Percentiles rank a stretch among this genome's conserved stretches.
Evolutionary conservation across 345 rosid genomes (phyloP).

Genomic region (Rhodamnia rubescens): DNA sequence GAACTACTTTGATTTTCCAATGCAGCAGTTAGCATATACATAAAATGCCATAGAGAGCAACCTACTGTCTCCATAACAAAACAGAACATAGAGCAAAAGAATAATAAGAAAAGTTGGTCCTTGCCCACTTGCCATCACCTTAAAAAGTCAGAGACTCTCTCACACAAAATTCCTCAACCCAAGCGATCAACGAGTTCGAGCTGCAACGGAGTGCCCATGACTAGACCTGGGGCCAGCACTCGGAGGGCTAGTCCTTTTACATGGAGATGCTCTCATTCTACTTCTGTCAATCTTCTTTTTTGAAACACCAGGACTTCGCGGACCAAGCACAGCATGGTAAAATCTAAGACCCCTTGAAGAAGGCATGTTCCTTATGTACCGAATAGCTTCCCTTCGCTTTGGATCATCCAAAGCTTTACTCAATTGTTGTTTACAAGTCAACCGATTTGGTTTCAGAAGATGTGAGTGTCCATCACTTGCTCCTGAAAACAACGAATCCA

Average conservation of each 20-base stretch:
- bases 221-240: slow-evolving; percentile 10
- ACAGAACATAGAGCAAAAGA: neutral
- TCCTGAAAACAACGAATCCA: slow-evolving; percentile 23
- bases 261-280: slow-evolving; percentile 16
- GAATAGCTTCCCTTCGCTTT: slow-evolving; percentile 18
- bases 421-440: slow-evolving; percentile 4
- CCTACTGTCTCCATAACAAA: neutral
- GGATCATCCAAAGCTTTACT: slow-evolving; percentile 2
- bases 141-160: neutral
- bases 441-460: slow-evolving; percentile 18
- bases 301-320: neutral
- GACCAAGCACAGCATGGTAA: slow-evolving; percentile 14
- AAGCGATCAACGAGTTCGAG: neutral
- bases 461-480: neutral
- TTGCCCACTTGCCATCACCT: neutral
- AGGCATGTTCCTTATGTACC: slow-evolving; percentile 19
- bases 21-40: neutral
- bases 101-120: neutral
- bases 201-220: neutral
- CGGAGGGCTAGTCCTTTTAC: slow-evolving; percentile 23
- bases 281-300: slow-evolving; percentile 8
- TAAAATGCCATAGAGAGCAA: neutral
- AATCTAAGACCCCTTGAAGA: slow-evolving; percentile 15
- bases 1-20: neutral
- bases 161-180: neutral